Percentiles rank a stretch among this genome's conserved stretches.
These are phyloP conservation scores for Sporothrix sp. DNA, from an alignment of 2,329 filamentous ascomycete species.

Conservation along the genomic window DNA sequence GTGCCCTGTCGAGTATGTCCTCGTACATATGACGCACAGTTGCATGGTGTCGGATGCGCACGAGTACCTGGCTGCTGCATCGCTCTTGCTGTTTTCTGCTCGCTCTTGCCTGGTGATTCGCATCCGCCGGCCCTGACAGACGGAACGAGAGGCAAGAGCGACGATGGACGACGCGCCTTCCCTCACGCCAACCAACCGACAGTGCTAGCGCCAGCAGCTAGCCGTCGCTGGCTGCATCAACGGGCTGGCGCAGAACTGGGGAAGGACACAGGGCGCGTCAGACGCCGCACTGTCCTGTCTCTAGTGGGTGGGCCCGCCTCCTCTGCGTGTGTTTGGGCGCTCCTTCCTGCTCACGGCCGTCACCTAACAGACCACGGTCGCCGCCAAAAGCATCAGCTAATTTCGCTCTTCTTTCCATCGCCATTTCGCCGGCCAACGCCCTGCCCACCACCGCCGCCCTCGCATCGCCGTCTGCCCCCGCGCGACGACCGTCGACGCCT, in stretches of 20 bases:
- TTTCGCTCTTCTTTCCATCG: too few species aligned
- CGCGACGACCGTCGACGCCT: too few species aligned
- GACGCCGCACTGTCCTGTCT: neutral
- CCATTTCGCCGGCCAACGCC: too few species aligned
- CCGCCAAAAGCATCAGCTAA: slow-evolving; percentile 1
- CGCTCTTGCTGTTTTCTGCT: too few species aligned
- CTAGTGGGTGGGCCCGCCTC: neutral
- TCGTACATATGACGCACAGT: too few species aligned
- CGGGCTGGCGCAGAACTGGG: neutral
- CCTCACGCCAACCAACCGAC: neutral
- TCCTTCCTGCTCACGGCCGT: neutral
- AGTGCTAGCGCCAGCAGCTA: neutral
- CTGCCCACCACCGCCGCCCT: too few species aligned
- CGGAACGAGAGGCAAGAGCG: neutral
- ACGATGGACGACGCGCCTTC: neutral
- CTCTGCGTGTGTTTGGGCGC: neutral
- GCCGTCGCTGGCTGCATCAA: neutral
- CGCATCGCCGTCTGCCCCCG: too few species aligned
- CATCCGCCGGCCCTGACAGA: neutral
- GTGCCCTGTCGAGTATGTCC: too few species aligned
- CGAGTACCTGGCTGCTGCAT: too few species aligned
- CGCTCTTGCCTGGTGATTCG: too few species aligned
- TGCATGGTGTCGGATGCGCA: too few species aligned
- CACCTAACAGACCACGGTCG: neutral
- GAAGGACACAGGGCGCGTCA: neutral